Evolutionary conservation across 1,284 basidiomycete genomes (phyloP), one percentile per base, ranked within the genome.

Genomic region (Chondrostereum purpureum): DNA sequence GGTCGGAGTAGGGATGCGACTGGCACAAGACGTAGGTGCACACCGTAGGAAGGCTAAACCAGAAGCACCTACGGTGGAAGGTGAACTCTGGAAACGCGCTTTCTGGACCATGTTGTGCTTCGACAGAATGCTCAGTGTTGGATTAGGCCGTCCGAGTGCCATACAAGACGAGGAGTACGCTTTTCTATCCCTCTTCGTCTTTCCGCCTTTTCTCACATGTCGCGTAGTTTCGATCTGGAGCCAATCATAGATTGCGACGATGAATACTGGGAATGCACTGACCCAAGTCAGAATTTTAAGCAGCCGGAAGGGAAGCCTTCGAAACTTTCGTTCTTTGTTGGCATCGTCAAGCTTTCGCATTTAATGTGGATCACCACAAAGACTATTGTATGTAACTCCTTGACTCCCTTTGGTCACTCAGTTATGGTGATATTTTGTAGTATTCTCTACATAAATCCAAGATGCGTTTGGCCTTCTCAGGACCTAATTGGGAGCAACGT

Each of bases 91-190:
- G 73, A 87, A 82, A 51, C 75, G 88, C 2, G 82, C 78, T 1
- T 92, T 92, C 61, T 91, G 88, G 88, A 68, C 77, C 2, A 67
- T 88, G 1, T 70, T 85, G 2, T 64, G 68, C 16, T 63, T 82
- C 50, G 85, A 88, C 57, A 69, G 85, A 35, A 60, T 72, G 43
- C 70, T 78, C 44, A 88, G 86, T 53, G 74, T 82, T 4, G 74
- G 75, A 0, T 69, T 92, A n/a, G 91, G 91, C 8, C 68, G 90
- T 17, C 87, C 89, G 0, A 83, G 86, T 56, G 84, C 83, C 2
- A 79, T 91, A 34, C 84, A 89, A 47, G 87, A 91, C 50, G 87
- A 90, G 58, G 90, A 92, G 86, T 87, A 53, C 19, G 79, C 67
- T 5, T 2, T 46, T 37, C 36, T 4, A 23, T 3, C 35, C 13